Evolutionary conservation across 1,139 yeast genomes (phyloP).

Genomic region (Candida buenavistaensis): DNA sequence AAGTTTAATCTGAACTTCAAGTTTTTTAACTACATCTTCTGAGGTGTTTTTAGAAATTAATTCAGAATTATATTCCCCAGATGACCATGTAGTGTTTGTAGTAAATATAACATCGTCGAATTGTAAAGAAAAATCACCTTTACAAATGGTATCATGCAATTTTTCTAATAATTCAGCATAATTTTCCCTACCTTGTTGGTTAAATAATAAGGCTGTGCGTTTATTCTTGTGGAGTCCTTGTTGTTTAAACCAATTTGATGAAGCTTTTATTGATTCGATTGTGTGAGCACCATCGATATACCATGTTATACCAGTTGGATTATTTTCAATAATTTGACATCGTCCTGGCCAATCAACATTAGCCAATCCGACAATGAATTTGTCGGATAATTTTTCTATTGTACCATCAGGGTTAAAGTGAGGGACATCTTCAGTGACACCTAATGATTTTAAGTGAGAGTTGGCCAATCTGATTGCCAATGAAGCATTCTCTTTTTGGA

Average conservation of each 20-base stretch:
- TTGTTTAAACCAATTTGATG: constrained; percentile 73
- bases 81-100: constrained; percentile 88
- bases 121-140: constrained; percentile 23
- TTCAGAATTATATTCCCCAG: constrained; percentile 79
- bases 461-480: constrained; percentile 77
- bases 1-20: constrained; percentile 78
- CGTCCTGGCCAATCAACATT: constrained; percentile 90
- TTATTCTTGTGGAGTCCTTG: constrained; percentile 18
- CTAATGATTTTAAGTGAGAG: constrained; percentile 57
- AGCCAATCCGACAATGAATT: constrained; percentile 65
- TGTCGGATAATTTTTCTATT: constrained; percentile 47
- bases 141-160: constrained; percentile 44
- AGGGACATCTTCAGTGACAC: constrained; percentile 30
- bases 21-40: constrained; percentile 69
- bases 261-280: constrained; percentile 75
- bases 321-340: constrained; percentile 67
- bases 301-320: constrained; percentile 59
- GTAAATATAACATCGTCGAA: constrained; percentile 84
- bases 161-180: constrained; percentile 62
- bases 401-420: constrained; percentile 19
- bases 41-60: constrained; percentile 83
- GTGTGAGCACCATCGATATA: constrained; percentile 96
- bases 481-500: constrained; percentile 85
- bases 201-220: constrained; percentile 63
- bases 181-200: constrained; percentile 88